Percentiles rank a stretch among this genome's conserved stretches.
phyloP scores from a whole-genome alignment of 768 basidiomycete genomes.

The Xanthoconium stramineum region DNA sequence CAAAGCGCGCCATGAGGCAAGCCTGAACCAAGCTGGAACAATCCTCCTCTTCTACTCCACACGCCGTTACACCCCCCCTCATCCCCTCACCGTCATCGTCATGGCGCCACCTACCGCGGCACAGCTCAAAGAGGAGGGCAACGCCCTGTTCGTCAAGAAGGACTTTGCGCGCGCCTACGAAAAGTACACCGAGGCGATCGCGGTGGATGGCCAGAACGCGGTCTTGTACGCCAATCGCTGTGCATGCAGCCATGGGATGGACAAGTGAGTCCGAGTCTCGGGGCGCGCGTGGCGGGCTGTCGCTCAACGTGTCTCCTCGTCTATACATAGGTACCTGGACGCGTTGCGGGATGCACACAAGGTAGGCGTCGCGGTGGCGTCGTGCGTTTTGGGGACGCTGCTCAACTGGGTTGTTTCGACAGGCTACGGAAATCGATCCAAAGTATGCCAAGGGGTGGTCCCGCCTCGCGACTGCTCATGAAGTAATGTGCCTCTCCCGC shows the following conservation, averaged over 20 bases:
- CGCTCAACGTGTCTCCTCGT: background rate
- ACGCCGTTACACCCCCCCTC: background rate
- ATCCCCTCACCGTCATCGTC: too few relatives aligned
- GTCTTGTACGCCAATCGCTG: conserved; percentile 1
- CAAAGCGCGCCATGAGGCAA: background rate
- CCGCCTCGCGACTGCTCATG: background rate
- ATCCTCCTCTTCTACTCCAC: background rate
- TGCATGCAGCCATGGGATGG: background rate
- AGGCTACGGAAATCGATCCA: background rate
- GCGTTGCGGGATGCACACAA: background rate
- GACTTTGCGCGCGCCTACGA: background rate
- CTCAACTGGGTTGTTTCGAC: too few relatives aligned
- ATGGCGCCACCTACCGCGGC: background rate
- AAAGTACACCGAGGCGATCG: conserved; percentile 4
- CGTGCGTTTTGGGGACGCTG: too few relatives aligned
- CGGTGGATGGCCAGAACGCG: background rate
- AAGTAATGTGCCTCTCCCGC: background rate
- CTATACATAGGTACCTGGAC: background rate
- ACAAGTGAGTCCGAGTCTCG: background rate
- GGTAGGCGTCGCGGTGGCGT: background rate
- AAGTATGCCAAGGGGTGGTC: conserved; percentile 2
- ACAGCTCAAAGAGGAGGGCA: conserved; percentile 2
- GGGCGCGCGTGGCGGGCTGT: background rate
- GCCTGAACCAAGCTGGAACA: background rate
- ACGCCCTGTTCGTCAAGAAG: background rate